Evolutionary conservation across 2,329 filamentous ascomycete genomes (phyloP).

Genomic region (Fonsecaea pugnacius): DNA sequence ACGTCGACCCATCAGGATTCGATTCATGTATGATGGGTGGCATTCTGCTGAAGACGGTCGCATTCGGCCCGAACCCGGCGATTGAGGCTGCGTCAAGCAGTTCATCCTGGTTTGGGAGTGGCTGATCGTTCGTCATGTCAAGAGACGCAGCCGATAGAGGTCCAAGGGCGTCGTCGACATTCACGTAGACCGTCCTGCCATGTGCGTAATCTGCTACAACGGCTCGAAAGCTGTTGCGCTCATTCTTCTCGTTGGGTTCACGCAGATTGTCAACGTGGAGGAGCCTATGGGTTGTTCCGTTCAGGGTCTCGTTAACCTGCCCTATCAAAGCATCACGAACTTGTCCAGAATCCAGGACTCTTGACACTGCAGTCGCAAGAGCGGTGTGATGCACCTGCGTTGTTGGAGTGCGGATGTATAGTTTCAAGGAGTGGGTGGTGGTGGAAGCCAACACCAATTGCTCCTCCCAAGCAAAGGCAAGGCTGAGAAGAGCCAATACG

Average conservation of each 20-base stretch:
- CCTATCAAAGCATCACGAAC: not conserved
- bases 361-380: not conserved
- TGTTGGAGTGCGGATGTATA: not conserved
- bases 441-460: not conserved
- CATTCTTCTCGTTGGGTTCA: not conserved
- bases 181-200: not conserved
- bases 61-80: not conserved
- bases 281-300: not conserved
- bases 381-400: not conserved
- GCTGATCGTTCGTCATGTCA: not conserved
- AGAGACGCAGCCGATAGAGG: not conserved
- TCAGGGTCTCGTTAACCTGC: not conserved
- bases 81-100: not conserved
- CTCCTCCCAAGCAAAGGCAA: not conserved
- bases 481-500: not conserved
- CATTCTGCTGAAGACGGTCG: not conserved
- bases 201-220: not conserved
- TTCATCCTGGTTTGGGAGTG: not conserved
- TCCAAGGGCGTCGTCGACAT: not conserved
- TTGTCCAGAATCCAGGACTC: not conserved
- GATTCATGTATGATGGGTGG: not conserved
- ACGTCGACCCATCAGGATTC: not conserved
- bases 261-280: not conserved
- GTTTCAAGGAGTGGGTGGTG: not conserved
- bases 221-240: not conserved